These are phyloP conservation scores for Spathaspora arborariae DNA, from an alignment of 805 yeast genomes.

Conservation along the genomic window DNA sequence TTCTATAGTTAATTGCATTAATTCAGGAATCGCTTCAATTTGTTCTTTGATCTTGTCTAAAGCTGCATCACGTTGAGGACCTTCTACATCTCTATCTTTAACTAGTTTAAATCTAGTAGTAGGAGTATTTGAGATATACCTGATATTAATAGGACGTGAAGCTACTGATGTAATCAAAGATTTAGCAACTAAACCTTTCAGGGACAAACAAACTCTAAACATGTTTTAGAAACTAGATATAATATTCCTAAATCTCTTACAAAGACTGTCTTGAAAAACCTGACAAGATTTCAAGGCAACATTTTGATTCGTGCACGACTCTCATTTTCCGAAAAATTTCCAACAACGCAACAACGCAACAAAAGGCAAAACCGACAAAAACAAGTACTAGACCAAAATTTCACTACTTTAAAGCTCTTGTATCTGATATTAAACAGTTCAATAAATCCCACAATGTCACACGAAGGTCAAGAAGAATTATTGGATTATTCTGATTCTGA, in stretches of 20 bases:
- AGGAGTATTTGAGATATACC: not conserved
- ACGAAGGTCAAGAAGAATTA: conserved; percentile 98
- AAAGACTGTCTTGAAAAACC: no score
- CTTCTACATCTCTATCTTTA: conserved; percentile 6
- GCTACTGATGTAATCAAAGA: not conserved
- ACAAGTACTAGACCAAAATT: not conserved
- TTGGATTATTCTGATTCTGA: conserved; percentile 98
- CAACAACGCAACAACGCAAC: conserved; percentile 1
- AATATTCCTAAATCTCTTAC: no score
- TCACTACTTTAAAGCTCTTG: not conserved
- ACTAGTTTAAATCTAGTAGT: conserved; percentile 7
- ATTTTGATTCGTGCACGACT: not conserved
- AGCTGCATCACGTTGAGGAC: conserved; percentile 9
- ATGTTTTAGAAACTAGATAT: no score
- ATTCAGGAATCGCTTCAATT: conserved; percentile 25
- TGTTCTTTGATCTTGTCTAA: conserved; percentile 14
- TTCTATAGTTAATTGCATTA: conserved; percentile 23
- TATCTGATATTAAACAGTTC: not conserved
- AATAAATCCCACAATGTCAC: conserved; percentile 53
- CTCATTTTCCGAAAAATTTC: not conserved
- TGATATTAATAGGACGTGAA: not conserved
- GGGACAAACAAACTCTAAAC: not conserved
- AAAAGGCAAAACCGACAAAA: not conserved
- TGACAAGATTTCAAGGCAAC: not conserved
- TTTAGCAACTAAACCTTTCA: not conserved